phyloP scores from a whole-genome alignment of 495 filamentous ascomycete species.

The Amphirosellinia nigrospora region DNA sequence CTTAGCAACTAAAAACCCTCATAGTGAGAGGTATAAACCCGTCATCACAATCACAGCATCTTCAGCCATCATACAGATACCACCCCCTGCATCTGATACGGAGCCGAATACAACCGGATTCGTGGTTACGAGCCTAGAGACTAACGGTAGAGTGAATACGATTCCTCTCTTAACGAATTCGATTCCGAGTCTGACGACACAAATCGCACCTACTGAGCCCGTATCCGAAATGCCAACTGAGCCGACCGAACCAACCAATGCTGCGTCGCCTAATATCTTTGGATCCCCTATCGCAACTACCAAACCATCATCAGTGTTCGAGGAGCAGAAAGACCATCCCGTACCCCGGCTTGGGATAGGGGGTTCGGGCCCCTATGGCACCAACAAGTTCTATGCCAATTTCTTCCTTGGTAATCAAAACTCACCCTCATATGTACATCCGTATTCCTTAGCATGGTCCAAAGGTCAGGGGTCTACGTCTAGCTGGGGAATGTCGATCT shows the following conservation, averaged over 20 bases:
- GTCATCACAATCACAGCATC: conserved; percentile 24
- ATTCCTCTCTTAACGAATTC: conserved; percentile 24
- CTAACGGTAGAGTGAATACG: conserved; percentile 11
- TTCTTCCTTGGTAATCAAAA: conserved; percentile 80
- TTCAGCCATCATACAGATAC: conserved; percentile 21
- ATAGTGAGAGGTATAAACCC: conserved; percentile 30
- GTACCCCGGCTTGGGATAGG: conserved; percentile 46
- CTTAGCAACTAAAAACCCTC: conserved; percentile 12
- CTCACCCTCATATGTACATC: conserved; percentile 77
- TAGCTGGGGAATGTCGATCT: conserved; percentile 79
- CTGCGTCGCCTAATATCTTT: conserved; percentile 50
- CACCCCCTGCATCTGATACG: conserved; percentile 29
- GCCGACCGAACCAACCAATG: conserved; percentile 27
- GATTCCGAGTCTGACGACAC: conserved; percentile 17
- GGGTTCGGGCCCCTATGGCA: conserved; percentile 64
- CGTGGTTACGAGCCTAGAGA: conserved; percentile 18
- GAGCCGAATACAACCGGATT: conserved; percentile 42
- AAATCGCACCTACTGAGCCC: neutral
- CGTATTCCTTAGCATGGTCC: conserved; percentile 82
- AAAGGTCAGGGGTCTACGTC: conserved; percentile 67
- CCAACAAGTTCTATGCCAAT: conserved; percentile 94
- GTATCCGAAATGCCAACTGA: conserved; percentile 20
- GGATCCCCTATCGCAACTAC: conserved; percentile 65
- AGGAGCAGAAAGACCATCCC: conserved; percentile 52
- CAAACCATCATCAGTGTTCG: conserved; percentile 61